Evolutionary conservation across 1,139 yeast species (phyloP), one percentile per base, ranked within the genome.

Genomic region (Lodderomyces parapsilosis): DNA sequence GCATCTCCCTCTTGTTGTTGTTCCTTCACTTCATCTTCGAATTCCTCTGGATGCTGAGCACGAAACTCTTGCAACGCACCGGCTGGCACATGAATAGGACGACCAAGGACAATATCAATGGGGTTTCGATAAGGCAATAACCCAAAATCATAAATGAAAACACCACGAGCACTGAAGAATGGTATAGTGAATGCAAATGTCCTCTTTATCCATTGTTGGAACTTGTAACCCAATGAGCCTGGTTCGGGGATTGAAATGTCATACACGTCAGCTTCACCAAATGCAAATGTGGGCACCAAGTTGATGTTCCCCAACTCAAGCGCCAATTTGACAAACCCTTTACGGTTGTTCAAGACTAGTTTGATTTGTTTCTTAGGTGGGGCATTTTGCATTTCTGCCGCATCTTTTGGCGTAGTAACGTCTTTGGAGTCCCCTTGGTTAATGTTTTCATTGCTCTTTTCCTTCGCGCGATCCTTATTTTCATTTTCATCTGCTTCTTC

Each of bases 81-180:
- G 4, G 60, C 54, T 1, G 91, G 89, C 4, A 91, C 78, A 32
- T 78, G 71, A 17, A 93, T 86, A 2, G 99, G 97, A 33, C 69
- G 69, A 0, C 99, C 99, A 37, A 86, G 80, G 30, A 87, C 89
- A 19, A 91, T 77, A 51, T 87, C 76, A 43, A 93, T 85, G 1
- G 91, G 89, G 45, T 83, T 78, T 51, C 97, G 73, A 60, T 80
- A 91, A 1, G 99, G 98, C 49, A 94, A 66, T 34, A 93, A 68
- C 0, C 99, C 99, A 65, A 87, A 88, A 59, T 91, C 96, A 57
- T 91, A 88, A 55, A 91, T 89, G 64, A 93, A 90, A 0, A 93
- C 76, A 0, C 99, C 98, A 41, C 98, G 74, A 0, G 97, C 97
- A 58, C 90, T 86, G 66, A 93, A 86, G 46, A 93, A 78, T 1